Conservation (phyloP, 179 eudicot species). For the Nepenthes alata region DNA sequence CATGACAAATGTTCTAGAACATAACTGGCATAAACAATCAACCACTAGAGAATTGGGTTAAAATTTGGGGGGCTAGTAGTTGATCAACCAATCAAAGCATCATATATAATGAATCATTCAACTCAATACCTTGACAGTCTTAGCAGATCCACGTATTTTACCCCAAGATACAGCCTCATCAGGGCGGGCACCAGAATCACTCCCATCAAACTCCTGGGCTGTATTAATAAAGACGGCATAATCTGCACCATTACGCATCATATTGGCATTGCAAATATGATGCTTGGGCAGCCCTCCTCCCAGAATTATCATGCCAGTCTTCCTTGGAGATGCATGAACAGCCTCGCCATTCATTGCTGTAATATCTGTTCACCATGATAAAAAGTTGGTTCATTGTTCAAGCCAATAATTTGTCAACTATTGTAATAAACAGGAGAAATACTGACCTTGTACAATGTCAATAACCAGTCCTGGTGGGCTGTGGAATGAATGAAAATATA, state of each 20-base stretch:
- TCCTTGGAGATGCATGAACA: slow-evolving; percentile 72
- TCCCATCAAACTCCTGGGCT: slow-evolving; percentile 93
- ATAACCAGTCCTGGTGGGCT: slow-evolving; percentile 21
- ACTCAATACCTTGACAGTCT: slow-evolving; percentile 54
- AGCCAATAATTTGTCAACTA: not conserved
- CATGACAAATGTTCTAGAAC: no score
- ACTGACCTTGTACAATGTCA: slow-evolving; percentile 68
- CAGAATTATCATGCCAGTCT: slow-evolving; percentile 84
- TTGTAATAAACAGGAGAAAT: not conserved
- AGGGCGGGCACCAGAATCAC: slow-evolving; percentile 95
- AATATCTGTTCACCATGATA: slow-evolving; percentile 41
- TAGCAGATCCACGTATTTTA: slow-evolving; percentile 76
- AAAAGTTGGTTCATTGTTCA: not conserved
- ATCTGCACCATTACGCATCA: slow-evolving; percentile 95
- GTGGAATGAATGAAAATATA: slow-evolving; percentile 72
- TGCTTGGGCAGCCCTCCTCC: slow-evolving; percentile 97
- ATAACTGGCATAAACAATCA: no score
- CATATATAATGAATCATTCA: not conserved
- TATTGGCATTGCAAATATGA: slow-evolving; percentile 94
- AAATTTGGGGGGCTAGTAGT: not conserved
- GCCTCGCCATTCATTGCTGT: slow-evolving; percentile 79
- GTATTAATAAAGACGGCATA: slow-evolving; percentile 87
- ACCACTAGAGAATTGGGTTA: not conserved
- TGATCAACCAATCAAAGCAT: not conserved
- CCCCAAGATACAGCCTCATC: slow-evolving; percentile 99